Percentiles rank a stretch among this genome's conserved stretches.
These are phyloP conservation scores for Pseudocercospora pini-densiflorae DNA, from an alignment of 2,329 filamentous ascomycete species.

Conservation along the genomic window DNA sequence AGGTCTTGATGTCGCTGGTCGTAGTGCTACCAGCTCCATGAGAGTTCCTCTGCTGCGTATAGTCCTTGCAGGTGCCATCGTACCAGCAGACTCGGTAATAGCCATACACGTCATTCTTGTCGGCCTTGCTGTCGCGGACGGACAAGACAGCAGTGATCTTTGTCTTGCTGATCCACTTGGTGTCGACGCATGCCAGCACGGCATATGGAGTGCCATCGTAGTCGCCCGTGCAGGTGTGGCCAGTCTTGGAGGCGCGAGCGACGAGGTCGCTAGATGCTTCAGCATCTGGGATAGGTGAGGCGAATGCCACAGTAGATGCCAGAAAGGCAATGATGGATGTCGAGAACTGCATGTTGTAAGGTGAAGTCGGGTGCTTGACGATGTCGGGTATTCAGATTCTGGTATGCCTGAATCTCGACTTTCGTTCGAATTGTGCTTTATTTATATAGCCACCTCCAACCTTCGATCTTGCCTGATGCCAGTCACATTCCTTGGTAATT, in stretches of 20 bases:
- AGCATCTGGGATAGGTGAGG: not conserved
- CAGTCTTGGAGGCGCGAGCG: not conserved
- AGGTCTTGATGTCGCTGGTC: not conserved
- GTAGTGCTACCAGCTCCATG: not conserved
- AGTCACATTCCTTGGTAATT: too few species aligned
- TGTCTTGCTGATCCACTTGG: slow-evolving; percentile 7
- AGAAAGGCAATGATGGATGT: not conserved
- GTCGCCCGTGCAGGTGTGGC: slow-evolving; percentile 7
- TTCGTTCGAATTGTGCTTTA: too few species aligned
- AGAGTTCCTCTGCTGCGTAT: not conserved
- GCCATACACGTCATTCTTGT: slow-evolving; percentile 1
- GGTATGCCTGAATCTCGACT: too few species aligned
- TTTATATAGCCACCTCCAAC: too few species aligned
- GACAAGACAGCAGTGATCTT: not conserved
- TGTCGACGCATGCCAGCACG: slow-evolving; percentile 5
- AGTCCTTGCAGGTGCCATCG: not conserved
- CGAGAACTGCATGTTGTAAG: not conserved
- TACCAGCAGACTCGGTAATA: slow-evolving; percentile 3
- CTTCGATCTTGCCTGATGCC: too few species aligned
- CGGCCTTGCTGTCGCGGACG: not conserved
- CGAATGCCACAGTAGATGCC: not conserved
- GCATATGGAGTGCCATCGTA: slow-evolving; percentile 6
- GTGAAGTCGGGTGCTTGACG: too few species aligned
- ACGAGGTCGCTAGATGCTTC: not conserved
- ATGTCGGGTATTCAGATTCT: too few species aligned